These are phyloP conservation scores for Beauveria rudraprayagi DNA, from an alignment of 2,329 filamentous ascomycete species.

Conservation along the genomic window DNA sequence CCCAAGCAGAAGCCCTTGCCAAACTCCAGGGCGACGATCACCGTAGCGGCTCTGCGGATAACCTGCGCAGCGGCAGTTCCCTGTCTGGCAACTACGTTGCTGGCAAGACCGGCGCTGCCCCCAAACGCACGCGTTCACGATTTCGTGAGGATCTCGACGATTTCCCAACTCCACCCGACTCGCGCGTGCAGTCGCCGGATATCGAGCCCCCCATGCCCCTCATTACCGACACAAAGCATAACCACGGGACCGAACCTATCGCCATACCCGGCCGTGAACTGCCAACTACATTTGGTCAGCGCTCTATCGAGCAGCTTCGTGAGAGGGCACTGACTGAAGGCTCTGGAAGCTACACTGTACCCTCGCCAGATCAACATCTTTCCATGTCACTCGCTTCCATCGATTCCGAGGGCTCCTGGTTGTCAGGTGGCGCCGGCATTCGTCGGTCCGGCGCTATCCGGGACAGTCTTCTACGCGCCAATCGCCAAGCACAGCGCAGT, in stretches of 20 bases:
- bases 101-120: slow-evolving; percentile 37
- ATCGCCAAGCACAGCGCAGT: slow-evolving; percentile 21
- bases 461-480: slow-evolving; percentile 28
- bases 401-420: slow-evolving; percentile 93
- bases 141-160: slow-evolving; percentile 91
- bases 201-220: slow-evolving; percentile 37
- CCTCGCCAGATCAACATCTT: slow-evolving; percentile 54
- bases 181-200: slow-evolving; percentile 71
- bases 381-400: slow-evolving; percentile 88
- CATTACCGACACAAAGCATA: slow-evolving; percentile 21
- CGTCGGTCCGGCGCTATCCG: slow-evolving; percentile 39
- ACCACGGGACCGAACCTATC: slow-evolving; percentile 17
- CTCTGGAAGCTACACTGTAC: slow-evolving; percentile 15
- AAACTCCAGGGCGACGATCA: slow-evolving; percentile 27
- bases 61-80: slow-evolving; percentile 29
- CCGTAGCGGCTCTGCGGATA: slow-evolving; percentile 24
- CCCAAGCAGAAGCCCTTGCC: slow-evolving; percentile 25
- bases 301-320: slow-evolving; percentile 25
- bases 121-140: slow-evolving; percentile 77
- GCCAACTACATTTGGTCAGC: slow-evolving; percentile 40
- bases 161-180: slow-evolving; percentile 78
- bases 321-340: neutral
- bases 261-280: slow-evolving; percentile 27
- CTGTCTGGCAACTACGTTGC: slow-evolving; percentile 9
- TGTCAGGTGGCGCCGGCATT: slow-evolving; percentile 63